These are phyloP conservation scores for Ambrosiella xylebori DNA, from an alignment of 2,329 filamentous ascomycete species.

Conservation along the genomic window DNA sequence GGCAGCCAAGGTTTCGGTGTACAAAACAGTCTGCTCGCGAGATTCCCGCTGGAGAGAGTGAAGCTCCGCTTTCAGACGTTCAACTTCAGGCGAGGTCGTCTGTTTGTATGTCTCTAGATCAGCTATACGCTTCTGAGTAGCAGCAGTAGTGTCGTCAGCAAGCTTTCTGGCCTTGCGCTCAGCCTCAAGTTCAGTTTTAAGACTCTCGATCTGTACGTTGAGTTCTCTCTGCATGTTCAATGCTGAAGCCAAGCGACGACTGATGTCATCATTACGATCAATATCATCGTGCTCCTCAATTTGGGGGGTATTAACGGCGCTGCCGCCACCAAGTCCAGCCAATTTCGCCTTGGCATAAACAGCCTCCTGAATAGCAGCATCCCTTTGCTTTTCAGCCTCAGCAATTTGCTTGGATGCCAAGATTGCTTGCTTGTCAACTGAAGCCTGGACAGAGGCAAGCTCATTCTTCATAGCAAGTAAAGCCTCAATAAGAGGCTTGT, in stretches of 20 bases:
- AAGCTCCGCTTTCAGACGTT: slow-evolving; percentile 69
- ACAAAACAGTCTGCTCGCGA: slow-evolving; percentile 63
- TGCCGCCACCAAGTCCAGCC: slow-evolving; percentile 48
- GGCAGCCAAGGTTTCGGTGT: slow-evolving; percentile 58
- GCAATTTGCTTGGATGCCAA: slow-evolving; percentile 78
- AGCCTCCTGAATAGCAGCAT: slow-evolving; percentile 85
- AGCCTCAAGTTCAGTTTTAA: slow-evolving; percentile 55
- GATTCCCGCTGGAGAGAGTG: slow-evolving; percentile 62
- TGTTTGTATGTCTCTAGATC: slow-evolving; percentile 76
- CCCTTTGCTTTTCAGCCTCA: slow-evolving; percentile 84
- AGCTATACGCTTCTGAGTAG: slow-evolving; percentile 64
- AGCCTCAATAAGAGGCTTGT: slow-evolving; percentile 81
- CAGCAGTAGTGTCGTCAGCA: slow-evolving; percentile 73
- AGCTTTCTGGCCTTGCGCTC: slow-evolving; percentile 68
- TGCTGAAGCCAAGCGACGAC: slow-evolving; percentile 64
- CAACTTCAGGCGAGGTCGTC: slow-evolving; percentile 66
- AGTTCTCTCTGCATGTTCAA: slow-evolving; percentile 65
- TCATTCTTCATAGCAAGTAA: slow-evolving; percentile 82
- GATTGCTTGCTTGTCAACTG: slow-evolving; percentile 75
- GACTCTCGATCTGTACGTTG: slow-evolving; percentile 54
- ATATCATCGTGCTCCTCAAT: slow-evolving; percentile 42
- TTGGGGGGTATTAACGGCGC: slow-evolving; percentile 42
- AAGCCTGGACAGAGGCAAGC: slow-evolving; percentile 71
- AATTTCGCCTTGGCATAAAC: slow-evolving; percentile 89
- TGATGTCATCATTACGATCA: slow-evolving; percentile 54